A percentile compares a stretch with the other conserved stretches of the same genome.
Conservation (phyloP, 2,329 filamentous ascomycete species). For the Grosmannia clavigera region DNA sequence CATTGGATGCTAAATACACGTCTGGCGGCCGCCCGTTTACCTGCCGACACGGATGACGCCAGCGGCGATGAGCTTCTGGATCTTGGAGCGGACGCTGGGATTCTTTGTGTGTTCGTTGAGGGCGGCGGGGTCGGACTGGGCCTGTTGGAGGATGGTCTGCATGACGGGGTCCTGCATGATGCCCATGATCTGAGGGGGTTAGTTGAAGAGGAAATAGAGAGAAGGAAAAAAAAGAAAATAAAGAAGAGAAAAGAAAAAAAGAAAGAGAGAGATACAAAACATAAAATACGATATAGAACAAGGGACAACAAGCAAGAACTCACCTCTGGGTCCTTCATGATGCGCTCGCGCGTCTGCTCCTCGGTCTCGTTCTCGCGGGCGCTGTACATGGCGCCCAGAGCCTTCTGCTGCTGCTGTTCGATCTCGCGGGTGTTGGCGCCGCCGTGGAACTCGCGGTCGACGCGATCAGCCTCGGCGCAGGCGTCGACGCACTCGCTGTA, state of each 20-base stretch:
- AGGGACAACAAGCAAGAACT: constrained; percentile 21
- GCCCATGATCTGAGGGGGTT: constrained; percentile 53
- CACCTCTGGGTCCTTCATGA: constrained; percentile 84
- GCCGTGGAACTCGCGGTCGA: constrained; percentile 56
- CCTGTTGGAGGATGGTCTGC: constrained; percentile 94
- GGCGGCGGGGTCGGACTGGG: constrained; percentile 82
- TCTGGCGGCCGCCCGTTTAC: neutral
- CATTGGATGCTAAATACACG: neutral
- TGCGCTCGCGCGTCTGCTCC: constrained; percentile 83
- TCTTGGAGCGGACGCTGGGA: constrained; percentile 68
- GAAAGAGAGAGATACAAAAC: neutral
- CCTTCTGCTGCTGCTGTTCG: constrained; percentile 88
- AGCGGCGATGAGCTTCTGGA: constrained; percentile 88
- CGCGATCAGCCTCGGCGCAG: constrained; percentile 65
- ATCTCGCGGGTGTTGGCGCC: constrained; percentile 84
- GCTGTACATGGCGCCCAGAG: constrained; percentile 76
- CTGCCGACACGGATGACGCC: constrained; percentile 66
- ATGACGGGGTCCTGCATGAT: constrained; percentile 95
- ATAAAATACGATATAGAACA: neutral
- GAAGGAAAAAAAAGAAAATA: neutral
- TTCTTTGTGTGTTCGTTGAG: constrained; percentile 98
- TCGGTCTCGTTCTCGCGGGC: constrained; percentile 90
- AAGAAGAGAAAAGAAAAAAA: neutral
- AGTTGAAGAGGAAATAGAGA: constrained; percentile 8
- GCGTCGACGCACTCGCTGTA: constrained; percentile 91